Base-by-base conservation (phyloP, 2,329 filamentous ascomycete genomes). In the Nemania sp. region DNA sequence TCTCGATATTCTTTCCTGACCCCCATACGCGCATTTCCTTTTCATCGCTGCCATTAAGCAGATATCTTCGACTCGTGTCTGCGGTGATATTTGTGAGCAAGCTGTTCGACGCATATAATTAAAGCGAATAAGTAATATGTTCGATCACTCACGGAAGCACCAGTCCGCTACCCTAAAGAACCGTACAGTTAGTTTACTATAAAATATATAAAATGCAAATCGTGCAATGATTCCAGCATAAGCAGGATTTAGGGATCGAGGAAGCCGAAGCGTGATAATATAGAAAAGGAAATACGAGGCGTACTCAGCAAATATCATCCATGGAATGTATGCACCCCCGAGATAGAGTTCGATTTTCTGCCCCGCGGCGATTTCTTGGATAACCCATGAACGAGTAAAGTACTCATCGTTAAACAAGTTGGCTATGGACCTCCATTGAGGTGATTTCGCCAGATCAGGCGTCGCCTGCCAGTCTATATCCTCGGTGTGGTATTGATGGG, bases 361-460 rank as follows among this genome's bases (percentile, higher is more conserved):
- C 3, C 53, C 62, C 2, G 64, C 64, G 13, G 67, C 54, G 27
- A 70, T 49, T 56, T 71, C 69, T 41, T 71, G 67, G 15, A 68
- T 58, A 26, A 70, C 35, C 67, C 69, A 71, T 11, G 62, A 54
- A 22, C 64, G 67, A 29, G 49, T 64, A 38, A 70, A 71, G 43
- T 71, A 71, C 27, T 66, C 61, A 41, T 64, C 54, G 6, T 38
- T 54, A 11, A 70, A 71, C 13, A 70, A 32, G 13, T 68, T 62
- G 4, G 62, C 43, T 20, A 68, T 38, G 2, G 62, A 58, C 6
- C 45, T 56, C 67, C 67, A 71, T 32, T 45, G 64, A 8, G 32
- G 49, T 5, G 57, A 32, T 0, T 24, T 27, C 22, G 56, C 51
- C 51, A 59, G 57, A 5, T 56, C 22, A 4, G 35, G 15, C 5